phyloP scores from a whole-genome alignment of 139 green algal genomes.

The Bryopsis sp. region DNA sequence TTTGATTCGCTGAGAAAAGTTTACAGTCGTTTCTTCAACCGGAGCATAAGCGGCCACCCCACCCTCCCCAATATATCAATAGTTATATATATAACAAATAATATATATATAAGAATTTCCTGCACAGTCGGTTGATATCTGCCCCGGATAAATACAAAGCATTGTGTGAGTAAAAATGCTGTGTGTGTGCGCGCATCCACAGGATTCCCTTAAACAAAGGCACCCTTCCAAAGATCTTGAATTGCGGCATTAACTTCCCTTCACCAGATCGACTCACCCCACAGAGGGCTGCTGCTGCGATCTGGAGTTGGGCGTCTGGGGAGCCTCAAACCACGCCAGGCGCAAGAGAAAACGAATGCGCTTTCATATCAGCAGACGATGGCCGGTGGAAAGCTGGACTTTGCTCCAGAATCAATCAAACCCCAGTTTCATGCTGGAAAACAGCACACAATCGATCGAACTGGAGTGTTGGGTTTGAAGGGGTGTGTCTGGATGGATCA shows the following conservation, averaged over 20 bases:
- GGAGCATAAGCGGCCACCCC: too few relatives aligned
- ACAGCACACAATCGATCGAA: not conserved
- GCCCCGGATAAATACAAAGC: too few relatives aligned
- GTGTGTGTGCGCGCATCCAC: too few relatives aligned
- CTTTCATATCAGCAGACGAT: not conserved
- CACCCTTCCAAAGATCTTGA: conserved; percentile 22
- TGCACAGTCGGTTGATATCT: too few relatives aligned
- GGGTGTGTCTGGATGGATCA: not conserved
- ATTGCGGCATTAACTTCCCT: conserved; percentile 46
- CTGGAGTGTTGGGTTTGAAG: not conserved
- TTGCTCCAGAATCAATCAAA: not conserved
- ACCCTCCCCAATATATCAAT: too few relatives aligned
- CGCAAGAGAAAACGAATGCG: not conserved
- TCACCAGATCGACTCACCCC: conserved; percentile 44
- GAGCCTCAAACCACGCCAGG: conserved; percentile 23
- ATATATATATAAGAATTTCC: too few relatives aligned
- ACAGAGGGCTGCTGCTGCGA: conserved; percentile 26
- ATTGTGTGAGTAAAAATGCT: too few relatives aligned
- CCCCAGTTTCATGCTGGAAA: not conserved
- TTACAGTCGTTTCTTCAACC: too few relatives aligned
- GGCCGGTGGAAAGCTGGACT: not conserved
- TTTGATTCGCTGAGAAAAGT: too few relatives aligned
- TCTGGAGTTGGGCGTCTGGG: conserved; percentile 48
- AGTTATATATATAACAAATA: too few relatives aligned
- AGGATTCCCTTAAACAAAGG: conserved; percentile 25